Percentiles rank a stretch among this genome's conserved stretches.
phyloP scores from a whole-genome alignment of 352 stramenopile species.

The Phytophthora cactorum region DNA sequence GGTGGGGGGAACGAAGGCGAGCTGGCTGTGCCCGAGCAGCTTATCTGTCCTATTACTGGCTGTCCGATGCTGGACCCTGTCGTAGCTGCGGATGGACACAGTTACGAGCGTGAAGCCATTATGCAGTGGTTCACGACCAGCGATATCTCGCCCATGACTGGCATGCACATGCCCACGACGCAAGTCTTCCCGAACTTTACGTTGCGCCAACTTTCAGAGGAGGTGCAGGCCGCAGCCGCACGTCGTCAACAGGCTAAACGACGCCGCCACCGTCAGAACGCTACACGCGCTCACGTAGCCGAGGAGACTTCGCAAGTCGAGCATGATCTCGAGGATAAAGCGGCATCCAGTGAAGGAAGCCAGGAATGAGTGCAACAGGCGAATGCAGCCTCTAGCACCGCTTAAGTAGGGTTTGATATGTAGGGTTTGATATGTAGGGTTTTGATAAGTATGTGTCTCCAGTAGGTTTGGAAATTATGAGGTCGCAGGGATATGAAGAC shows the following conservation, averaged over 20 bases:
- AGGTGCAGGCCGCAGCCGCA: constrained; percentile 47
- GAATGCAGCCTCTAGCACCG: background rate
- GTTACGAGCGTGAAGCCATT: constrained; percentile 97
- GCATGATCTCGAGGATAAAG: constrained; percentile 17
- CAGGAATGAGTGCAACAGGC: constrained; percentile 23
- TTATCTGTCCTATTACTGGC: constrained; percentile 94
- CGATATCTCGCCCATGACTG: constrained; percentile 82
- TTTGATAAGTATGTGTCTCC: constrained; percentile 24
- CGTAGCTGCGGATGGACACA: constrained; percentile 96
- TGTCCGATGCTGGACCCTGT: constrained; percentile 97
- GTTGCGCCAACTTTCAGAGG: constrained; percentile 70
- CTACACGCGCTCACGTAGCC: constrained; percentile 10
- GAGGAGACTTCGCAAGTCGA: background rate
- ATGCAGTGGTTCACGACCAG: constrained; percentile 92
- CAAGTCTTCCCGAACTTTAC: constrained; percentile 81
- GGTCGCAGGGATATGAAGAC: constrained; percentile 19
- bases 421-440: constrained; percentile 30
- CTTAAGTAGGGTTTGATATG: constrained; percentile 9
- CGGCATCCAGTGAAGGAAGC: constrained; percentile 29
- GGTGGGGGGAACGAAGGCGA: constrained; percentile 29
- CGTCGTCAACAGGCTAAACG: constrained; percentile 34
- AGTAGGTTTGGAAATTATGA: constrained; percentile 36
- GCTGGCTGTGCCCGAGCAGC: constrained; percentile 54
- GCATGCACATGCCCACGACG: constrained; percentile 73
- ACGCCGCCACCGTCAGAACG: constrained; percentile 14